phyloP scores from a whole-genome alignment of 2,329 filamentous ascomycete genomes.

The Epichloe amarillans region DNA sequence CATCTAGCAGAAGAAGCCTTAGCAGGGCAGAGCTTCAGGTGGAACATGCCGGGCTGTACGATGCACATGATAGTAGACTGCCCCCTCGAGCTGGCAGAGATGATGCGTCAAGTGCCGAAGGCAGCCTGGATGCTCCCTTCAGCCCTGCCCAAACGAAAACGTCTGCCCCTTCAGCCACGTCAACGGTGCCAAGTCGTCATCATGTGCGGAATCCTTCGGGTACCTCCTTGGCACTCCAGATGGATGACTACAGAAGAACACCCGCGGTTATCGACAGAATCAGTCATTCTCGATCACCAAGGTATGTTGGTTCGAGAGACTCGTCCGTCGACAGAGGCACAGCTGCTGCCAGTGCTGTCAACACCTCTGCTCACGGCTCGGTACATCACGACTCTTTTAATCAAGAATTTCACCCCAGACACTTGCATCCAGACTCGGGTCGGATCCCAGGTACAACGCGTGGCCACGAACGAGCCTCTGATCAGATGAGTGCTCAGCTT shows the following conservation, averaged over 20 bases:
- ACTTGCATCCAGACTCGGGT: constrained; percentile 30
- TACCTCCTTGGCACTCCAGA: constrained; percentile 22
- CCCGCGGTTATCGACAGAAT: constrained; percentile 44
- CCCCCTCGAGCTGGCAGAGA: constrained; percentile 25
- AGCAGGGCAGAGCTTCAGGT: constrained; percentile 29
- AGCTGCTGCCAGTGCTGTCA: constrained; percentile 43
- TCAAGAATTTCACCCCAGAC: constrained; percentile 30
- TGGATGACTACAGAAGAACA: constrained; percentile 27
- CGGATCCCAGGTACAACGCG: constrained; percentile 43
- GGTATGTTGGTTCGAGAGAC: constrained; percentile 35
- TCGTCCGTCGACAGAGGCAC: constrained; percentile 46
- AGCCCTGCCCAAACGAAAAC: constrained; percentile 26
- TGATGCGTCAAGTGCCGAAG: constrained; percentile 31
- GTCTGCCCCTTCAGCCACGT: constrained; percentile 15
- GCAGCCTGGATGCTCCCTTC: constrained; percentile 28
- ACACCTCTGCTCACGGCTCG: constrained; percentile 44
- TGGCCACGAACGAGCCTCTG: constrained; percentile 40
- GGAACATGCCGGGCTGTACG: constrained; percentile 24
- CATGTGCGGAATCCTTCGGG: constrained; percentile 21
- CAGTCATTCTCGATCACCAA: constrained; percentile 30
- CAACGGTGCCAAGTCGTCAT: constrained; percentile 21
- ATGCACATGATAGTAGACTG: constrained; percentile 22
- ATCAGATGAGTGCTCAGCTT: constrained; percentile 45
- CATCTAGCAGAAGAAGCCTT: constrained; percentile 27
- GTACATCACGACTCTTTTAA: constrained; percentile 44